Evolutionary conservation across 108 stramenopile species (phyloP).

Genomic region (Schizochytrium sp.): DNA sequence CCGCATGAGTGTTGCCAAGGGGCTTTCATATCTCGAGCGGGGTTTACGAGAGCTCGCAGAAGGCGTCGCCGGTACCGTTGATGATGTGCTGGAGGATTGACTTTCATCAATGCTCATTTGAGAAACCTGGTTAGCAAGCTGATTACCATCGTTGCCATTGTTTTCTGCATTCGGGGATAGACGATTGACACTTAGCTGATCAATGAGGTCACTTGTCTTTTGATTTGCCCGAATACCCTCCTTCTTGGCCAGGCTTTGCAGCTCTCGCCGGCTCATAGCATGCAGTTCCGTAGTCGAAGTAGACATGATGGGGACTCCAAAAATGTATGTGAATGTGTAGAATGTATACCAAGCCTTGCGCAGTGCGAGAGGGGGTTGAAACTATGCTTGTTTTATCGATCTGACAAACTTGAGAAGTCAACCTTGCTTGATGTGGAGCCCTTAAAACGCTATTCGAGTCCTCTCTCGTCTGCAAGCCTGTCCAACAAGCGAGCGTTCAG

Average conservation of each 20-base stretch:
- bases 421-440: too few species aligned
- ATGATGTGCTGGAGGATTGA: neutral
- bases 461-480: too few species aligned
- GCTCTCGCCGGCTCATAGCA: conserved; percentile 35
- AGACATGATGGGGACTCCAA: neutral
- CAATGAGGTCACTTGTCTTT: conserved; percentile 37
- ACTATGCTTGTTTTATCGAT: too few species aligned
- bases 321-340: neutral
- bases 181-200: neutral
- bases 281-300: conserved; percentile 10
- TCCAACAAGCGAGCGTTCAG: too few species aligned
- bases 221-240: conserved; percentile 14
- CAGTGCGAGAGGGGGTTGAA: too few species aligned
- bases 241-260: conserved; percentile 59
- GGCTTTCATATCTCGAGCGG: conserved; percentile 29
- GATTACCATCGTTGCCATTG: conserved; percentile 18
- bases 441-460: too few species aligned
- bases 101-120: neutral
- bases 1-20: neutral
- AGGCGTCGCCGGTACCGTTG: neutral
- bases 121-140: neutral
- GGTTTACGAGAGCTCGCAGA: neutral
- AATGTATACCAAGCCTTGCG: neutral
- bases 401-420: too few species aligned
- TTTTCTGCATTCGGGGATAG: neutral